A percentile compares a stretch with the other conserved stretches of the same genome.
phyloP scores from a whole-genome alignment of 306 rosid species.

The Purshia tridentata region DNA sequence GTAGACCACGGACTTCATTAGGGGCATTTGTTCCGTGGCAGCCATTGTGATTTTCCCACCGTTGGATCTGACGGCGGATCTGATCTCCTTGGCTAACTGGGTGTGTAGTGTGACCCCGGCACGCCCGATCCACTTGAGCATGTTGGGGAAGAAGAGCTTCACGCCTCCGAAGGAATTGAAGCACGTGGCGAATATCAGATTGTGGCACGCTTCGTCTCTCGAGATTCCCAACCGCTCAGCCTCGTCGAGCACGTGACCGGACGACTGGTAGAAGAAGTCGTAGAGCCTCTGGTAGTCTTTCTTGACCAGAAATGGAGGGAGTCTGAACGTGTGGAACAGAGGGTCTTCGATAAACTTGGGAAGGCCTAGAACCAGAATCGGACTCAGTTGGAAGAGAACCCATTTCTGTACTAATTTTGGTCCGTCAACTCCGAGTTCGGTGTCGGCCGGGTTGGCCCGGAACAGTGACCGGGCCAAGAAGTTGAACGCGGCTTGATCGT shows the following conservation, averaged over 20 bases:
- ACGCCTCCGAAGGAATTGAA: conserved; percentile 84
- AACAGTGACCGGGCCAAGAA: conserved; percentile 57
- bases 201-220: conserved; percentile 86
- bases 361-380: conserved; percentile 58
- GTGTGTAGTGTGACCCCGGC: conserved; percentile 66
- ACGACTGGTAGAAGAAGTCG: conserved; percentile 65
- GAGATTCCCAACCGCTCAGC: conserved; percentile 71
- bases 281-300: conserved; percentile 63
- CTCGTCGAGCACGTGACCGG: conserved; percentile 53
- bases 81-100: conserved; percentile 58
- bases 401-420: conserved; percentile 60
- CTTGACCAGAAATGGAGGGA: conserved; percentile 57
- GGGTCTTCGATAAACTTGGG: conserved; percentile 64
- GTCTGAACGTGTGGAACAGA: conserved; percentile 49
- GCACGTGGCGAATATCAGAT: conserved; percentile 77
- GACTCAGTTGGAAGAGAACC: conserved; percentile 64
- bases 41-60: conserved; percentile 71
- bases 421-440: conserved; percentile 57
- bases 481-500: conserved; percentile 77
- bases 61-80: conserved; percentile 49
- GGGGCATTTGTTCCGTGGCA: conserved; percentile 69
- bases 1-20: conserved; percentile 82
- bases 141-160: conserved; percentile 60
- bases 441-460: conserved; percentile 47
- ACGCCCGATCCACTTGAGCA: conserved; percentile 58